Base-by-base conservation (phyloP, 73 alveolate genomes). In the Durusdinium trenchii region DNA sequence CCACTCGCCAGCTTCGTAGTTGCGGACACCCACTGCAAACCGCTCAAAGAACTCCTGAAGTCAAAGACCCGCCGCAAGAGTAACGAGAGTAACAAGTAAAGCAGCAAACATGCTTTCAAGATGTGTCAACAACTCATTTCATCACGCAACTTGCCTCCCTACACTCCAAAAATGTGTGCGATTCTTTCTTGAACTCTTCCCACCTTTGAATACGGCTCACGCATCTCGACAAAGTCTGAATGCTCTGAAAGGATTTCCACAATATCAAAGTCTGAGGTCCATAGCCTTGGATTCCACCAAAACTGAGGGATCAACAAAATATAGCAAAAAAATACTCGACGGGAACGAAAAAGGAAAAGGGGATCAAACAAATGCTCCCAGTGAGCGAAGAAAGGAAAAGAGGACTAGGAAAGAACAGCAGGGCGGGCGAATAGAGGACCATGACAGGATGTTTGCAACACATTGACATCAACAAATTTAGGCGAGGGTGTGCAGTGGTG, bases 1-100 rank as follows among this genome's bases (percentile, higher is more conserved):
- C 98, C 98, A 91, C 60, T 91, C 98, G 23, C 98, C 98, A 23
- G 98, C 98, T 91, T 91, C 98, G 64, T 91, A 91, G 98, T 91
- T 91, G 98, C 98, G 98, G 52, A 91, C 84, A 46, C 98, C 98
- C 75, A 91, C 98, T 36, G 98, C 98, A 36, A 91, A 91, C 7
- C 98, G 87, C 61, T 91, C 98, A 67, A 91, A 91, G 78, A 91
- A 91, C n/a, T 91, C 98, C 98, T 91, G 78, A 23, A 10, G 57
- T 78, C 89, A 78, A 78, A 71, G 47, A 28, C 4, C 16, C 48
- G 46, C 84, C 48, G 45, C 16, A 3, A 36, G 52, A 1, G 14
- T 26, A 1, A 71, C 38, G 32, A 35, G 26, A 71, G 35, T 26
- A 35, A 38, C 3, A 7, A 38, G 36, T 26, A 75, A 75, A 14